Evolutionary conservation across 164 flowering plant genomes (phyloP).

Genomic region (Vitis vinifera): ASM3070453v1 NC_081822.1:4457501-4458000

Average conservation of each 20-base stretch:
- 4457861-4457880: no score
- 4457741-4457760: slow-evolving; percentile 9
- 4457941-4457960: no score
- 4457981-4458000: no score
- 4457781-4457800: background rate
- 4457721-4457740: slow-evolving; percentile 3
- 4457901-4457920: slow-evolving; percentile 1
- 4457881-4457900: background rate
- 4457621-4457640: slow-evolving; percentile 46
- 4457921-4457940: slow-evolving; percentile 9
- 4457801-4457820: background rate
- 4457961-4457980: no score
- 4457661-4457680: slow-evolving; percentile 1
- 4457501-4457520: background rate
- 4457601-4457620: slow-evolving; percentile 60
- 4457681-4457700: slow-evolving; percentile 11
- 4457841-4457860: slow-evolving; percentile 1
- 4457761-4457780: background rate
- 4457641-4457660: slow-evolving; percentile 52
- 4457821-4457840: background rate
- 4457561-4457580: background rate
- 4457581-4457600: slow-evolving; percentile 37
- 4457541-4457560: background rate
- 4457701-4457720: slow-evolving; percentile 15
- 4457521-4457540: background rate